Conservation (phyloP, 345 rosid species). For the Melaleuca alternifolia region DNA sequence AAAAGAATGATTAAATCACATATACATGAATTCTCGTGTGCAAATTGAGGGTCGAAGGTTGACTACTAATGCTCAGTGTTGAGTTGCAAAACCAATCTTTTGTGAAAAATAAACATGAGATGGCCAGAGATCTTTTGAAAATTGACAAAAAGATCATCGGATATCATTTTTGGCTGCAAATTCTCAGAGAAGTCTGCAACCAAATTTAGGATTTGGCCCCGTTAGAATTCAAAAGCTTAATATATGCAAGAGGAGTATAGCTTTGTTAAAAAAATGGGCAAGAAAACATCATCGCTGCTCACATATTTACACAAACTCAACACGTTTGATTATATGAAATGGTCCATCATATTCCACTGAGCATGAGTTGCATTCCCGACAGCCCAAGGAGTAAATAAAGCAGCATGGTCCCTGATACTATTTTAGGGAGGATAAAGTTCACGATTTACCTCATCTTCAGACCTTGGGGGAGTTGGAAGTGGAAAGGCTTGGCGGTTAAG, state of each 20-base stretch:
- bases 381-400: neutral
- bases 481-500: conserved; percentile 91
- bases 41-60: neutral
- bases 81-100: neutral
- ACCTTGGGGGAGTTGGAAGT: conserved; percentile 82
- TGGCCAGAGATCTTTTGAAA: neutral
- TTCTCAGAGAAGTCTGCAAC: neutral
- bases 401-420: neutral
- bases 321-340: neutral
- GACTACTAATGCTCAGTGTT: neutral
- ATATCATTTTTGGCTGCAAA: neutral
- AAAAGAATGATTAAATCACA: neutral
- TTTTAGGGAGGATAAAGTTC: neutral
- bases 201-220: neutral
- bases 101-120: neutral
- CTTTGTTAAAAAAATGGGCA: neutral
- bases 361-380: neutral
- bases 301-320: neutral
- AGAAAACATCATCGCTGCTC: neutral
- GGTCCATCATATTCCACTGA: neutral
- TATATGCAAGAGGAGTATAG: neutral
- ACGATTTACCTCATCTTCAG: conserved; percentile 83
- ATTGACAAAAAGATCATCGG: neutral
- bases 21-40: neutral
- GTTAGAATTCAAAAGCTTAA: neutral